Evolutionary conservation across 768 basidiomycete genomes (phyloP), one percentile per base, ranked within the genome.

Genomic region (Lactarius sp.): DNA sequence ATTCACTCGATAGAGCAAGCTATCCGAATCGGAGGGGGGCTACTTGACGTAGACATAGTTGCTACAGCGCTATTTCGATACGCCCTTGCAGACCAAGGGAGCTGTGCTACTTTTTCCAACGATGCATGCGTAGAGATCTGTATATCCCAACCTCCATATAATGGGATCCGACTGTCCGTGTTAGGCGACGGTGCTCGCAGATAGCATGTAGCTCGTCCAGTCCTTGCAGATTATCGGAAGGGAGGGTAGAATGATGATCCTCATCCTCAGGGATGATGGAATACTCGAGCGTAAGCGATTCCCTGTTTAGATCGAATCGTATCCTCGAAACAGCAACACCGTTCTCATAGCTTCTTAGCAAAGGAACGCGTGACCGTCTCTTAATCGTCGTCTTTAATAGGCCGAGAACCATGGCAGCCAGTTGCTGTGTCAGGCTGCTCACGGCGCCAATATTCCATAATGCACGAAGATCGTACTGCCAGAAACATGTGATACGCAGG

Each of bases 391-490:
- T 84, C 75, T 93, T 91, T 70, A 90, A 80, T 50, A 96, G 76
- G 31, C 92, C 90, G 7, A 92, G 74, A 18, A 87, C 80, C 83
- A 96, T 92, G 6, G 88, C 85, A n/a, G 87, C 87, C 2, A 98
- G 80, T 68, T 96, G 92, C 67, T 92, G 90, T 9, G 83, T 80
- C 10, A 93, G 70, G 36, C 83, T 80, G 16, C 83, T 77, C 1
- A 83, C 79, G 0, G 86, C 82, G 7, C 85, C 86, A 56, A 94
- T 81, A 44, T 85, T 90, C 92, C 93, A 96, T 44, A 92, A 73
- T 0, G 92, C 83, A 66, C 90, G 89, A 34, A 96, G 82, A 76
- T 97, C 92, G 73, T 96, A 94, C 71, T 95, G 92, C 91, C 92
- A 96, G 72, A 96, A 94, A 71, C 92, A 95, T 1, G 91, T 94